Evolutionary conservation across 345 rosid species (phyloP), one percentile per base, ranked within the genome.

Genomic region (Dimocarpus longan): DNA sequence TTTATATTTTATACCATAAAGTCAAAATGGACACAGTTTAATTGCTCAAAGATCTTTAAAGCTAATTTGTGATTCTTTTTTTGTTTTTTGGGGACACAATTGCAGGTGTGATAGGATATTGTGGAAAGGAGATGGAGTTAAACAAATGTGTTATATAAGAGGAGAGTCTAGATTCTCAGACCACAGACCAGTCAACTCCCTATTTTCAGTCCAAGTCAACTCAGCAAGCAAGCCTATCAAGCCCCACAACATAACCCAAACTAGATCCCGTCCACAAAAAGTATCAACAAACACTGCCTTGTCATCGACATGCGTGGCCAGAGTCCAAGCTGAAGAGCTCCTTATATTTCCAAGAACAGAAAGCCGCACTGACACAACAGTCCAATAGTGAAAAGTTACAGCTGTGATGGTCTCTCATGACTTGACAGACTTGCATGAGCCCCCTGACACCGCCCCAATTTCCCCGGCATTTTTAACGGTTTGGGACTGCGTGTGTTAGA

Each of bases 111-210:
- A 95, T 84, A 74, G 99, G 60, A 92, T 95, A 81, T 48, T 93
- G 80, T 95, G 98, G 98, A 92, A 80, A 89, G 99, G 99, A 22
- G 94, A 91, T 19, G 98, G 93, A 26, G 66, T 95, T 76, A 89
- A 89, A 78, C 99, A 95, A 68, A 67, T 91, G 64, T 83, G 89
- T 87, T 95, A 95, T 37, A 56, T 76, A 37, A 87, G 99, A 78
- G 97, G 98, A 70, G 98, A 93, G 87, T 95, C 97, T 12, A 91
- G 82, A 85, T 95, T 95, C 86, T 95, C 99, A 19, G 99, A 95
- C 85, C 99, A 95, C 71, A 80, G 98, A 75, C 98, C 99, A n/a
- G 99, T 95, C 75, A 88, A 83, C 48, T 93, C 98, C 6, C 71
- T 92, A 21, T 95, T 95, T 80, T 89, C 93, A 18, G 91, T 91